phyloP scores from a whole-genome alignment of 345 rosid species.

The Triadica sebifera region DNA sequence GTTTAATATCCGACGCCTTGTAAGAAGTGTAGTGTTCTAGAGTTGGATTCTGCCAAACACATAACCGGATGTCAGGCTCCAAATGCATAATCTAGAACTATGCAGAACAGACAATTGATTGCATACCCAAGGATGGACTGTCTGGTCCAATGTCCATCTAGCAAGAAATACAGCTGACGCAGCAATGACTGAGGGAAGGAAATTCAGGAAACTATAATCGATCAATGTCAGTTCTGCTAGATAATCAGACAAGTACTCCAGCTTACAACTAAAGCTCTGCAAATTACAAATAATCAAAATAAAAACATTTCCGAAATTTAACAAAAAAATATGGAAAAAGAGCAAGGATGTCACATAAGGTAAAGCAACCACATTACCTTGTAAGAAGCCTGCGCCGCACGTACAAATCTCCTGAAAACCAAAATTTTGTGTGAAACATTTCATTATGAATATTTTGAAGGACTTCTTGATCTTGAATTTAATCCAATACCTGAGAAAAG shows the following conservation, averaged over 20 bases:
- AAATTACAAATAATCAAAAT: slow-evolving; percentile 20
- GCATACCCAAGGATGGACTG: slow-evolving; percentile 82
- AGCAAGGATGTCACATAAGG: not conserved
- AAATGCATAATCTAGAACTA: slow-evolving; percentile 1
- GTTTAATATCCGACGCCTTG: slow-evolving; percentile 59
- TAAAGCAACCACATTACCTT: slow-evolving; percentile 40
- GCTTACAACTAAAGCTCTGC: slow-evolving; percentile 70
- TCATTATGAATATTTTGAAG: slow-evolving; percentile 16
- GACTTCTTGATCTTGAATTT: not conserved
- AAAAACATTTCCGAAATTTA: slow-evolving; percentile 2
- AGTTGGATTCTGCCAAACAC: slow-evolving; percentile 59
- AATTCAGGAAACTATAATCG: slow-evolving; percentile 58
- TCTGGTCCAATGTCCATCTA: slow-evolving; percentile 83
- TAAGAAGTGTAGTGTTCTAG: slow-evolving; percentile 75
- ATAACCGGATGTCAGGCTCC: slow-evolving; percentile 9
- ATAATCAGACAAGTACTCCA: slow-evolving; percentile 76
- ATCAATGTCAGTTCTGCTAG: slow-evolving; percentile 73
- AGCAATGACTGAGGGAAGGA: slow-evolving; percentile 76
- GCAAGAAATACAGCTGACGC: slow-evolving; percentile 93
- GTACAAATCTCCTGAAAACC: slow-evolving; percentile 71
- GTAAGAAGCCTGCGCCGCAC: slow-evolving; percentile 79
- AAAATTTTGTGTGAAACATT: slow-evolving; percentile 2
- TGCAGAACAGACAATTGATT: slow-evolving; percentile 11
- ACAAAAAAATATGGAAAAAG: slow-evolving; percentile 3
- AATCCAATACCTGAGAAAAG: slow-evolving; percentile 70